Evolutionary conservation across 2,329 filamentous ascomycete genomes (phyloP).

Genomic region (Alternaria tenuissima): DNA sequence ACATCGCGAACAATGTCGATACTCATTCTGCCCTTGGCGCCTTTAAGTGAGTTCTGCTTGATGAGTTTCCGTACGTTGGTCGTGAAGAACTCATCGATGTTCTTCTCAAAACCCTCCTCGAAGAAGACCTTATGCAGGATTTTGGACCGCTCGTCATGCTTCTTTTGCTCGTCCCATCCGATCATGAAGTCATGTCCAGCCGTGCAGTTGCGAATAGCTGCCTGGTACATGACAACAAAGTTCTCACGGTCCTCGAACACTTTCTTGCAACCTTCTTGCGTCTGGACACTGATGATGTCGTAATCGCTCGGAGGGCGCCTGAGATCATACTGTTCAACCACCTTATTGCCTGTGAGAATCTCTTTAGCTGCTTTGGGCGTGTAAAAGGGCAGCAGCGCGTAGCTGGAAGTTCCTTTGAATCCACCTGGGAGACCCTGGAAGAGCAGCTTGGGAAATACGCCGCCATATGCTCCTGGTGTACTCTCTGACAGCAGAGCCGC

Average conservation of each 20-base stretch:
- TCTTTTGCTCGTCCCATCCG: slow-evolving; percentile 47
- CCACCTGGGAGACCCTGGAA: slow-evolving; percentile 58
- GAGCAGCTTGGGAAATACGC: slow-evolving; percentile 54
- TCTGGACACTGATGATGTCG: slow-evolving; percentile 58
- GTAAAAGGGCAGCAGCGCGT: slow-evolving; percentile 61
- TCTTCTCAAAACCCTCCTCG: slow-evolving; percentile 66
- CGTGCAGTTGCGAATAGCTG: slow-evolving; percentile 71
- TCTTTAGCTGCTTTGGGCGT: slow-evolving; percentile 58
- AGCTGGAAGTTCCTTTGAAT: slow-evolving; percentile 58
- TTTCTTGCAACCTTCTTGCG: slow-evolving; percentile 59
- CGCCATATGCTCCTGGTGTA: slow-evolving; percentile 56
- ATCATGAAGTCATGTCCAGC: slow-evolving; percentile 66
- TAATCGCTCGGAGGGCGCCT: slow-evolving; percentile 53
- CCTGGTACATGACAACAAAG: slow-evolving; percentile 58
- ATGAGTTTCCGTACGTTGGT: slow-evolving; percentile 56
- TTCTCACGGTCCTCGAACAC: slow-evolving; percentile 60
- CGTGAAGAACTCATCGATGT: slow-evolving; percentile 71
- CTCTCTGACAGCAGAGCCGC: slow-evolving; percentile 53
- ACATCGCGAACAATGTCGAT: slow-evolving; percentile 70
- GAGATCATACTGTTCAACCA: slow-evolving; percentile 57
- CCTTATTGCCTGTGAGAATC: slow-evolving; percentile 59
- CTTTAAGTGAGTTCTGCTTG: slow-evolving; percentile 56
- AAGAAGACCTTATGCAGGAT: slow-evolving; percentile 64
- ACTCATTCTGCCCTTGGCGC: slow-evolving; percentile 55
- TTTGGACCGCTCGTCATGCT: slow-evolving; percentile 49